These are phyloP conservation scores for Cryoendolithus antarcticus DNA, from an alignment of 2,329 filamentous ascomycete species.

Conservation along the genomic window DNA sequence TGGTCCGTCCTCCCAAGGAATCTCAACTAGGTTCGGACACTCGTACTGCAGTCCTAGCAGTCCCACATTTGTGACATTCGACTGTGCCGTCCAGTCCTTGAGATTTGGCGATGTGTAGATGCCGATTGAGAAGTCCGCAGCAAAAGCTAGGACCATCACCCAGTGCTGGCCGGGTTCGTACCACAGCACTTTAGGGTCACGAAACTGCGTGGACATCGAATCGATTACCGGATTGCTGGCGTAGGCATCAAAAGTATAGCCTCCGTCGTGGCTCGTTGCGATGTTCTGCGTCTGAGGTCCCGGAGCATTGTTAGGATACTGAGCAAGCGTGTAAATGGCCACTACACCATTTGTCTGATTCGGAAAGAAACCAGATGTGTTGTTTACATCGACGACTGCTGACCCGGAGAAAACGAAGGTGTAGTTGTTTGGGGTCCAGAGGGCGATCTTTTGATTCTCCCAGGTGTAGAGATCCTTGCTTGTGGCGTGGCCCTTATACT, in stretches of 20 bases:
- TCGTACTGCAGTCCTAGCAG: conserved; percentile 46
- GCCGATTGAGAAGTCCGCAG: conserved; percentile 41
- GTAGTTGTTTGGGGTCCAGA: conserved; percentile 43
- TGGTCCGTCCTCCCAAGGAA: conserved; percentile 31
- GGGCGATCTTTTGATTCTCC: conserved; percentile 49
- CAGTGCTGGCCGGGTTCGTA: conserved; percentile 38
- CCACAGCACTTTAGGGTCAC: conserved; percentile 52
- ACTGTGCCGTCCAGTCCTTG: conserved; percentile 42
- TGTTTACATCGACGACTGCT: conserved; percentile 47
- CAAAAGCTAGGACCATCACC: conserved; percentile 44
- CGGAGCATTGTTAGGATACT: conserved; percentile 19
- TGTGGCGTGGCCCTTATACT: conserved; percentile 49
- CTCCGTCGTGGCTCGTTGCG: conserved; percentile 47
- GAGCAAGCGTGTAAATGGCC: conserved; percentile 41
- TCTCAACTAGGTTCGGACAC: conserved; percentile 47
- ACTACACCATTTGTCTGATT: conserved; percentile 46
- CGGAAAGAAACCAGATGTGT: conserved; percentile 52
- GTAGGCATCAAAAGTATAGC: conserved; percentile 48
- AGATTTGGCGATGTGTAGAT: conserved; percentile 48
- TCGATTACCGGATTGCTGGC: conserved; percentile 46
- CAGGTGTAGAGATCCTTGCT: conserved; percentile 49
- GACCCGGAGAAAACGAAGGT: conserved; percentile 35
- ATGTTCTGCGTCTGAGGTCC: conserved; percentile 43
- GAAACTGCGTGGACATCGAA: conserved; percentile 42
- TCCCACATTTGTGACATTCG: conserved; percentile 43